Base-by-base conservation (phyloP, 805 yeast species). In the Wickerhamomyces xylosicus region DNA sequence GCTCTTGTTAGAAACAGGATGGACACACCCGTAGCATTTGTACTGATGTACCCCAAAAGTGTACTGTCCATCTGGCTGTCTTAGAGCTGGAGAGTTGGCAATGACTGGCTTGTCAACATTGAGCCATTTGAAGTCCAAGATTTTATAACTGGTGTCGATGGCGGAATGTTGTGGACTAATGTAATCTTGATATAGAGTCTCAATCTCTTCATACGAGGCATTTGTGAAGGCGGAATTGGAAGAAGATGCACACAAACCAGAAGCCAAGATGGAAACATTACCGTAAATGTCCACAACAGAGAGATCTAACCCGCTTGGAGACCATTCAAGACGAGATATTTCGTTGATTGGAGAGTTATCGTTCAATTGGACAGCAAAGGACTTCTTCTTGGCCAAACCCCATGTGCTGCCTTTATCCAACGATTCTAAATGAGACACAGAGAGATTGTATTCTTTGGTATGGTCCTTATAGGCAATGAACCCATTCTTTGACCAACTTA, bases 401-500 rank as follows among this genome's bases (percentile, higher is more conserved):
- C 97, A 90, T 35, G 69, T 59, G 27, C 69, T 66, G 1, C 96
- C 97, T 54, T 85, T 80, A 31, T 31, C 33, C 13, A 74, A 58
- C 42, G 86, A 77, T 48, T 80, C 89, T 29, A 48, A 41, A 35
- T 47, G 47, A 19, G 54, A 42, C 42, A 54, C 50, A 55, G 64
- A 45, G 59, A 62, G 40, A 54, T 61, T 44, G 19, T 61, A 41
- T 56, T 48, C 40, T 16, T 56, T 49, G 29, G n/a, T 25, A 31
- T 66, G 59, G 40, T 72, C 67, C 6, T 76, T 62, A 48, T 80
- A 85, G 1, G 95, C 95, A 25, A 89, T 71, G 48, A 85, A 75
- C 13, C 96, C 96, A 47, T 79, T 82, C 47, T 77, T 74, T 10
- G 94, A 83, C 95, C 95, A 86, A 18, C 55, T 47, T 19, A 52